Base-by-base conservation (phyloP, 495 filamentous ascomycete species). In the Podospora appendiculata region DNA sequence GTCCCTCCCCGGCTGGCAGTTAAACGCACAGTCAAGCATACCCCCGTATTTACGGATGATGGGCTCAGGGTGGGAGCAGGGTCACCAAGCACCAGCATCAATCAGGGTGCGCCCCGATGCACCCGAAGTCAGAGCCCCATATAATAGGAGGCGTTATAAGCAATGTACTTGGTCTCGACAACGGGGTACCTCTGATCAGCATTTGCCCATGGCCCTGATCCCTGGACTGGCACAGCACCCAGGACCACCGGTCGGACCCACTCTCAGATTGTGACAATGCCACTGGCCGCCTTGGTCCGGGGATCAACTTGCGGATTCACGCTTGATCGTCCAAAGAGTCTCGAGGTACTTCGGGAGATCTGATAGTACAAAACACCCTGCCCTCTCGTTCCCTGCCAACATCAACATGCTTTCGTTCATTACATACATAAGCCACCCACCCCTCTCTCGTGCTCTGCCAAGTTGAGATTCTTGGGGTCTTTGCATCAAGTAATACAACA, bases 401-500 rank as follows among this genome's bases (percentile, higher is more conserved):
- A 51, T 61, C 64, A 69, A 69, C 68, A 65, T 67, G 64, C 64
- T 64, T 64, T 67, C 66, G 54, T 56, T 54, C 45, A 48, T 42
- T 56, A 57, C 60, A 68, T 73, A 74, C 68, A 71, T 74, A 76
- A 73, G 64, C 64, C 72, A 67, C 59, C 68, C 64, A 65, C 62
- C 66, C 62, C 64, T 61, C 64, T 61, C 60, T 55, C 60, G 56
- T 55, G 9, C 10, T 59, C 53, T 50, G 12, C 53, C 56, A 38
- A 55, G 58, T 49, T 34, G 32, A 43, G 54, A 48, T 57, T 53
- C 54, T 58, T 58, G 49, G 56, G 54, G 58, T 49, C 54, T 51
- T 52, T 19, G 25, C 25, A 25, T 25, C 25, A 25, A 25, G 25
- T 25, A 25, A 25, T 25, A 25, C 25, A 25, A 25, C 25, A 53